A percentile compares a stretch with the other conserved stretches of the same genome.
Conservation (phyloP, 73 alveolate genomes). For the Diophrys sp. region DNA sequence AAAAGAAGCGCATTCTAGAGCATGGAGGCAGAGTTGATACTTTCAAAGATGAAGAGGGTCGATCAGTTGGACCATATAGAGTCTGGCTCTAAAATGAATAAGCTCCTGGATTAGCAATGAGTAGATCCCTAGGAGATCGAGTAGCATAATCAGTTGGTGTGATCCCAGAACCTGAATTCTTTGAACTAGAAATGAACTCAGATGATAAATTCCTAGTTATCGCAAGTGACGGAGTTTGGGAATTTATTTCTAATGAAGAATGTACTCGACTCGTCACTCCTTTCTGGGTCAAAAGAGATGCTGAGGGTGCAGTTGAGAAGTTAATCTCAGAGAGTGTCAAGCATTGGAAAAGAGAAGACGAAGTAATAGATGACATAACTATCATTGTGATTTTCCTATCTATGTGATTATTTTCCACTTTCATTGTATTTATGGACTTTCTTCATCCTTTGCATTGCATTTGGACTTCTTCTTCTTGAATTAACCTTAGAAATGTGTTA, state of each 20-base stretch:
- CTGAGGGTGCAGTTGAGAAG: constrained; percentile 26
- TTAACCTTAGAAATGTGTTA: no score
- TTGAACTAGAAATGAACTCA: constrained; percentile 17
- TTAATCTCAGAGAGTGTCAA: constrained; percentile 21
- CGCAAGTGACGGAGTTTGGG: constrained; percentile 57
- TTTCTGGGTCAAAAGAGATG: constrained; percentile 33
- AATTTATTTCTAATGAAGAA: constrained; percentile 26
- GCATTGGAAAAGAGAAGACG: constrained; percentile 40
- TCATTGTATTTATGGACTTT: no score
- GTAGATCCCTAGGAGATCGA: constrained; percentile 37
- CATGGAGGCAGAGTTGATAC: constrained; percentile 37
- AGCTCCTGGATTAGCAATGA: constrained; percentile 53
- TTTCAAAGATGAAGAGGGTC: constrained; percentile 7
- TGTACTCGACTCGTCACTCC: constrained; percentile 22
- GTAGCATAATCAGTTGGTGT: constrained; percentile 46
- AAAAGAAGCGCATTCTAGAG: constrained; percentile 22
- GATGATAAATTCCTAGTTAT: constrained; percentile 33
- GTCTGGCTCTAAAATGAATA: constrained; percentile 40
- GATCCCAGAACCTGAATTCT: constrained; percentile 27
- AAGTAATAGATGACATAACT: constrained; percentile 47
- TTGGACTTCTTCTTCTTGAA: not conserved
- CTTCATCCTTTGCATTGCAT: no score
- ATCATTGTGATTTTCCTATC: constrained; percentile 19
- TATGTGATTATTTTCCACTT: no score
- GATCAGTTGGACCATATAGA: constrained; percentile 28